Conservation (phyloP, 352 stramenopile species). For the Pythium sp. region DNA sequence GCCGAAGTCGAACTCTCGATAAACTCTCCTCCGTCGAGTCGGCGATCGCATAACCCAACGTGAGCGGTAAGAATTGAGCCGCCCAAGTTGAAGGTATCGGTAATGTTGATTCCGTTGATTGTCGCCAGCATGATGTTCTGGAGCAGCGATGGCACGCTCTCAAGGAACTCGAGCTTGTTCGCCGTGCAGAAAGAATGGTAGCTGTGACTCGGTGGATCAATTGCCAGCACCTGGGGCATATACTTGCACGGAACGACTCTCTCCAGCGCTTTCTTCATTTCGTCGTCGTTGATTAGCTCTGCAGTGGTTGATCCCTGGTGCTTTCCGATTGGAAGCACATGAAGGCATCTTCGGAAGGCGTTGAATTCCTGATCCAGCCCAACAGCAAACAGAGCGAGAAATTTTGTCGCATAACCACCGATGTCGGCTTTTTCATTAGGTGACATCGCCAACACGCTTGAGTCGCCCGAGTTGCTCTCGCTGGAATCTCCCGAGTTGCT, state of each 20-base stretch:
- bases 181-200: conserved; percentile 36
- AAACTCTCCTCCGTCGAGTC: conserved; percentile 40
- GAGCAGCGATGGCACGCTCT: conserved; percentile 57
- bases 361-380: conserved; percentile 70
- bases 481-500: conserved; percentile 4
- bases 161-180: conserved; percentile 49
- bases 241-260: conserved; percentile 36
- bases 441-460: not conserved
- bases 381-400: conserved; percentile 56
- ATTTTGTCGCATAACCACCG: conserved; percentile 4
- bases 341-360: conserved; percentile 54
- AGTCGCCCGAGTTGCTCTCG: not conserved
- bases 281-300: conserved; percentile 28
- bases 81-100: conserved; percentile 29
- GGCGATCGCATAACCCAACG: conserved; percentile 23
- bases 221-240: conserved; percentile 44
- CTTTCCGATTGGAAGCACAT: conserved; percentile 33
- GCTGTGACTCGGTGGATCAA: conserved; percentile 39
- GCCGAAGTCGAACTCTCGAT: conserved; percentile 26
- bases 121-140: conserved; percentile 68
- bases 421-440: not conserved
- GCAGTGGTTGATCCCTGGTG: conserved; percentile 18
- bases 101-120: conserved; percentile 41
- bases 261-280: conserved; percentile 39
- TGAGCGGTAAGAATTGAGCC: conserved; percentile 18